Conservation (phyloP, 2,329 filamentous ascomycete genomes). For the Truncatella angustata region DNA sequence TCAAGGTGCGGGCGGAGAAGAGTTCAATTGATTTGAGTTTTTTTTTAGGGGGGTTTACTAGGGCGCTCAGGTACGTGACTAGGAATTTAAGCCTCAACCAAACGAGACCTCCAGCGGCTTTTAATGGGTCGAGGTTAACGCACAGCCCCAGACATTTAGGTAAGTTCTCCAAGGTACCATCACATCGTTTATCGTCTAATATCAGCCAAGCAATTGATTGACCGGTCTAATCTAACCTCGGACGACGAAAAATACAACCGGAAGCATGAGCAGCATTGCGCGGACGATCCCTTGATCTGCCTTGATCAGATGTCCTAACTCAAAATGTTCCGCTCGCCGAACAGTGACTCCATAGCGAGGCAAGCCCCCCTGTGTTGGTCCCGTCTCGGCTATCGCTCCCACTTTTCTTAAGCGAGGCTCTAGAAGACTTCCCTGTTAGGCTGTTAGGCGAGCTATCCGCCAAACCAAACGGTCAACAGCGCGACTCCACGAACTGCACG, state of each 20-base stretch:
- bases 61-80: no score
- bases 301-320: not conserved
- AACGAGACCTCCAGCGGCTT: no score
- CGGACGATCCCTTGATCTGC: slow-evolving; percentile 4
- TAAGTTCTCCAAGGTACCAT: not conserved
- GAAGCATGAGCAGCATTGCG: slow-evolving; percentile 4
- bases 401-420: not conserved
- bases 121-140: no score
- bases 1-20: not conserved
- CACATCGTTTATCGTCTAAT: not conserved
- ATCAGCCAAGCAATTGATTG: not conserved
- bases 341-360: not conserved
- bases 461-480: not conserved
- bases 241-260: not conserved
- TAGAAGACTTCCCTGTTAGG: slow-evolving; percentile 10
- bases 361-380: slow-evolving; percentile 1
- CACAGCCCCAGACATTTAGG: not conserved
- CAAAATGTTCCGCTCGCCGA: not conserved
- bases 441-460: slow-evolving; percentile 8
- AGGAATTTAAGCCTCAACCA: no score
- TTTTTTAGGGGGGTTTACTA: not conserved
- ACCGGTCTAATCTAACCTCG: not conserved
- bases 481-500: not conserved
- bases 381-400: slow-evolving; percentile 4
- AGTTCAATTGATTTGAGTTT: slow-evolving; percentile 3